Base-by-base conservation (phyloP, 139 green algal species). In the Edaphochlamys debaryana region DNA sequence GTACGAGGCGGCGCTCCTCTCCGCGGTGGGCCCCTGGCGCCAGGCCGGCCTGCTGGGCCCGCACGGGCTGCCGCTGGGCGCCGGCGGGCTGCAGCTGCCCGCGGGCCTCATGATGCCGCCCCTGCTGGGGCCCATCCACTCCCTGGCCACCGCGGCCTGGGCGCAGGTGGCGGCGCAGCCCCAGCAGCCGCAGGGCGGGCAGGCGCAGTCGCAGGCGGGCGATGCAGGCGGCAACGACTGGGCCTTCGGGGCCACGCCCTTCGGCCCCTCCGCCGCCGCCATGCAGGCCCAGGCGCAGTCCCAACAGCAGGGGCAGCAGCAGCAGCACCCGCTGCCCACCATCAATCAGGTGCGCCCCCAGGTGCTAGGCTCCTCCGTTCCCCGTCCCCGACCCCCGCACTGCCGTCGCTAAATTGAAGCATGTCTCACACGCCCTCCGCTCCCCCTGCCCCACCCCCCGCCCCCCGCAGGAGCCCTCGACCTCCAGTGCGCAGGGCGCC, bases 41-140 rank as follows among this genome's bases (percentile, higher is more conserved):
- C 73, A 56, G 17, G 30, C 19, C 27, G 41, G 40, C 38, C 58
- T 71, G 30, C 41, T 72, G 40, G n/a, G n/a, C n/a, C 60, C 29
- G 4, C 36, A 1, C 3, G 36, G 52, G 22, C 34, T 54, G 32
- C 36, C 72, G 6, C 50, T 79, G 6, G 34, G 54, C 36, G 23
- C 72, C 22, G 72, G 72, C 4, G 74, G 60, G 4, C 63, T 81
- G 60, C 74, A 81, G 74, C 58, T 81, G 40, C 74, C 74, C 5
- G 29, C 30, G 0, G 74, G 74, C 23, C 29, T 81, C 7, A 48
- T 71, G 60, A 36, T 41, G 34, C 48, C 42, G 58, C 74, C 74
- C 15, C 41, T 71, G 60, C 74, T 81, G 19, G 41, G 17, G 4
- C 74, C 58, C 4, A 62, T 81, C 29, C 58, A 70, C 30, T 36